Conservation (phyloP, 306 rosid genomes). For the Styphnolobium japonicum region DNA sequence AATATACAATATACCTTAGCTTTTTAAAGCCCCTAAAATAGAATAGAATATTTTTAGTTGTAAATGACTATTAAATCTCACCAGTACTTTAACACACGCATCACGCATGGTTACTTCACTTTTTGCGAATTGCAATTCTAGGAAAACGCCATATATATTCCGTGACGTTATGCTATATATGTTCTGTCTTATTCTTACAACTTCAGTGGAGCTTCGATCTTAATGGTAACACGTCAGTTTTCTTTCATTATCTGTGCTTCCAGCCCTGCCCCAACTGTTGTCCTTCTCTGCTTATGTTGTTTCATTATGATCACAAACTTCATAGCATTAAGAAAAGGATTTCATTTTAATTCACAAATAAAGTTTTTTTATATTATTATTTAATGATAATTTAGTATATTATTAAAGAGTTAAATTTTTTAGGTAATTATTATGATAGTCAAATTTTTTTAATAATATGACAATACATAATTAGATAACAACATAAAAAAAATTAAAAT, state of each 20-base stretch:
- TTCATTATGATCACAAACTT: not conserved
- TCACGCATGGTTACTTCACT: not conserved
- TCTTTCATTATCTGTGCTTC: not conserved
- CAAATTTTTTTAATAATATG: no score
- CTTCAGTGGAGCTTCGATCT: not conserved
- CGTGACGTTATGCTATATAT: not conserved
- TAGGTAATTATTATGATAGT: no score
- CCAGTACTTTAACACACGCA: not conserved
- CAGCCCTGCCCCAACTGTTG: not conserved
- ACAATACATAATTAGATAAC: no score
- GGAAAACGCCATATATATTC: not conserved
- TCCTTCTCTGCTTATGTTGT: not conserved
- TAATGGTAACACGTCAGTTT: not conserved
- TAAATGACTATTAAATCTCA: not conserved
- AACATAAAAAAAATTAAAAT: no score
- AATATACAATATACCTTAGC: not conserved
- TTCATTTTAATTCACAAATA: no score
- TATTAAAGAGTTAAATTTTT: no score
- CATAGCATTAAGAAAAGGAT: not conserved
- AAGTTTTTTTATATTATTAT: no score
- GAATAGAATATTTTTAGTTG: not conserved
- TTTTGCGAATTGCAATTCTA: not conserved
- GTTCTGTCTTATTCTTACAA: constrained; percentile 7
- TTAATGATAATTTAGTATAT: no score
- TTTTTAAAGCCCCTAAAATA: not conserved